These are phyloP conservation scores for Saturnispora zaruensis DNA, from an alignment of 805 yeast genomes.

Conservation along the genomic window DNA sequence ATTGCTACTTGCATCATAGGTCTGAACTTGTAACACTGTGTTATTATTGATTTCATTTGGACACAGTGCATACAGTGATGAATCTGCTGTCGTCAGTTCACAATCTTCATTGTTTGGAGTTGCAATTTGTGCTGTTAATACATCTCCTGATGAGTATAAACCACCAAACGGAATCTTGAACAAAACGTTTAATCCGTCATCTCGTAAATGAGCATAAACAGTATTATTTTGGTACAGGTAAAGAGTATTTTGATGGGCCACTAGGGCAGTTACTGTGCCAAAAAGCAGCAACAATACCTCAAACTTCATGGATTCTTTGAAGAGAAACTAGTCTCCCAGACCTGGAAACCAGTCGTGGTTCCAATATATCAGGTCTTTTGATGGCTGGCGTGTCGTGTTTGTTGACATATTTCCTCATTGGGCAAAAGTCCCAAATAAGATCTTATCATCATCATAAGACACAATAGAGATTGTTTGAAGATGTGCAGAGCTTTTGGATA, in stretches of 20 bases:
- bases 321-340: not conserved
- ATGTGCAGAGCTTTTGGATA: not conserved
- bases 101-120: conserved; percentile 18
- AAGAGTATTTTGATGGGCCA: conserved; percentile 18
- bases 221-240: conserved; percentile 28
- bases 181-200: conserved; percentile 12
- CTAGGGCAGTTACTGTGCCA: not conserved
- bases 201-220: conserved; percentile 12
- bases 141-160: conserved; percentile 18
- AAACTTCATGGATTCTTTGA: not conserved
- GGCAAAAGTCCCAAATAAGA: not conserved
- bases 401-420: not conserved
- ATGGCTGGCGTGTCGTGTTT: conserved; percentile 1
- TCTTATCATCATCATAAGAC: not conserved
- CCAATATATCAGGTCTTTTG: not conserved
- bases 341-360: not conserved
- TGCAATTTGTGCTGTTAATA: conserved; percentile 10
- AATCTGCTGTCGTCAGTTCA: conserved; percentile 16
- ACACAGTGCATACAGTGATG: conserved; percentile 22
- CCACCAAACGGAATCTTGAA: conserved; percentile 24
- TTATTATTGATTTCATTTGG: conserved; percentile 5
- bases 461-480: not conserved
- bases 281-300: not conserved
- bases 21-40: conserved; percentile 2
- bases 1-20: conserved; percentile 9